Percentiles rank a stretch among this genome's conserved stretches.
Conservation (phyloP, 2,329 filamentous ascomycete genomes). For the Epichloe uncinata region DNA sequence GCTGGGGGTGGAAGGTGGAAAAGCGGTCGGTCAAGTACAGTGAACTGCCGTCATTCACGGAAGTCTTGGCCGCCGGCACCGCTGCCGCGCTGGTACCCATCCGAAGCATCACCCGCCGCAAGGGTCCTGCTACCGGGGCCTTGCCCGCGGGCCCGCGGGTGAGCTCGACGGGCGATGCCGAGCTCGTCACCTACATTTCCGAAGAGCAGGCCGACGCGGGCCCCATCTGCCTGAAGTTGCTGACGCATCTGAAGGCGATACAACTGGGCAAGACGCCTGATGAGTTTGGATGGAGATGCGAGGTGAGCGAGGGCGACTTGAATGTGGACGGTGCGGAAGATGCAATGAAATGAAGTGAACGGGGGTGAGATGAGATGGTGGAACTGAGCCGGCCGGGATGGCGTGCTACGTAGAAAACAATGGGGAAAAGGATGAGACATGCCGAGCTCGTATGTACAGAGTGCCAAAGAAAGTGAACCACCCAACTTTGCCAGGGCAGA, state of each 20-base stretch:
- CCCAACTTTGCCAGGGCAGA: too few relatives aligned
- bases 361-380: background rate
- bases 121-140: constrained; percentile 10
- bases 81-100: constrained; percentile 87
- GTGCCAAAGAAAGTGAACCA: too few relatives aligned
- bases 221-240: constrained; percentile 55
- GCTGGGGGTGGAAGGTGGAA: constrained; percentile 78
- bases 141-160: constrained; percentile 25
- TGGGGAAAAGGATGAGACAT: too few relatives aligned
- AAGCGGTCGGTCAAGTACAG: constrained; percentile 52
- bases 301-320: constrained; percentile 31
- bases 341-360: too few relatives aligned
- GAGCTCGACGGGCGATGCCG: constrained; percentile 22
- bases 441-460: too few relatives aligned
- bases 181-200: constrained; percentile 43
- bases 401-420: too few relatives aligned
- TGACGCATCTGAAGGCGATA: constrained; percentile 69
- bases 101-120: constrained; percentile 67
- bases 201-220: constrained; percentile 54
- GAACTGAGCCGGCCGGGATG: background rate
- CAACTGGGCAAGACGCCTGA: constrained; percentile 73
- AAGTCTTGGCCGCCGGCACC: constrained; percentile 86
- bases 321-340: constrained; percentile 20
- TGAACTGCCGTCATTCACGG: constrained; percentile 42
- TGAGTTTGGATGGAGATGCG: constrained; percentile 56